Conservation (phyloP, 2,329 filamentous ascomycete species). For the Aureobasidium subglaciale region DNA sequence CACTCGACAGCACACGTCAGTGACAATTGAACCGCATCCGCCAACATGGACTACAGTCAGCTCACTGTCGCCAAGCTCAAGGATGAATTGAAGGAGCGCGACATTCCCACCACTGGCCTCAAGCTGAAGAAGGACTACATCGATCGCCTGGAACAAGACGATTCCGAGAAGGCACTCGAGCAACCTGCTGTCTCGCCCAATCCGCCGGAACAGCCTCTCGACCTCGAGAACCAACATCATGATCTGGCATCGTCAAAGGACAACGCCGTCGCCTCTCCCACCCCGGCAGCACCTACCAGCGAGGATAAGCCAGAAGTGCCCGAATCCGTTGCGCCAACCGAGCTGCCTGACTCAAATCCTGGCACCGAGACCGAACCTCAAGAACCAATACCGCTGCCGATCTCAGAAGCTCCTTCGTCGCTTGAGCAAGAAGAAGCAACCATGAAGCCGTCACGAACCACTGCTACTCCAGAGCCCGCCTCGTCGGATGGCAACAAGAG, state of each 20-base stretch:
- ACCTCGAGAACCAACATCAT: no score
- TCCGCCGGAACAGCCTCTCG: not conserved
- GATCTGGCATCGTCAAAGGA: no score
- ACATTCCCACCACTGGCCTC: conserved; percentile 39
- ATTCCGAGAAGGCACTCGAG: not conserved
- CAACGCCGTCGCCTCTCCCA: not conserved
- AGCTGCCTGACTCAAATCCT: not conserved
- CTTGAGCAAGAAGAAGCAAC: not conserved
- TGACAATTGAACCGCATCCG: not conserved
- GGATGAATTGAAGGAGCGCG: conserved; percentile 39
- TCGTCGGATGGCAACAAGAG: conserved; percentile 31
- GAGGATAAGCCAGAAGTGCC: not conserved
- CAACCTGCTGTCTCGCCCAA: not conserved
- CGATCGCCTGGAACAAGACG: conserved; percentile 35
- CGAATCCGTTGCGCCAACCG: not conserved
- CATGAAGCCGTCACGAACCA: not conserved
- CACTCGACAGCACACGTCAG: not conserved
- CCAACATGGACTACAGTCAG: conserved; percentile 37
- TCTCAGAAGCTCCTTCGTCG: not conserved
- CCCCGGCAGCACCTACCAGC: not conserved
- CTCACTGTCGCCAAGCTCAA: conserved; percentile 42
- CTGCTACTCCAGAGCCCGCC: conserved; percentile 17
- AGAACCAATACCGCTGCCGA: not conserved
- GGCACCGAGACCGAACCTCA: not conserved
- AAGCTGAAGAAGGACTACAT: conserved; percentile 43